A percentile compares a stretch with the other conserved stretches of the same genome.
Conservation (phyloP, 2,329 filamentous ascomycete species). For the Fusarium ramigenum region DNA sequence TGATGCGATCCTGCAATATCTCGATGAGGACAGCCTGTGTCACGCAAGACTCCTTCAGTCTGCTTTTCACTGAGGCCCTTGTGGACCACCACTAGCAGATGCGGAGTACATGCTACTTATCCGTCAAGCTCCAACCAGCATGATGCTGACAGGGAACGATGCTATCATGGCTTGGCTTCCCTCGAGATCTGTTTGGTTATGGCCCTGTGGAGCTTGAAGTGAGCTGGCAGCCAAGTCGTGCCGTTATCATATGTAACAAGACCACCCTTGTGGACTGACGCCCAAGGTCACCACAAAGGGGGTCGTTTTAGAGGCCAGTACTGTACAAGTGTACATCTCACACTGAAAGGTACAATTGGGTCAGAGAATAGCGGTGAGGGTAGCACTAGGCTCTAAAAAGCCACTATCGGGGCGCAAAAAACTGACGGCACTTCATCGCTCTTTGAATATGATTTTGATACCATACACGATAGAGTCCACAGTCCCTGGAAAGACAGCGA, state of each 20-base stretch:
- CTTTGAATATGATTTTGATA: slow-evolving; percentile 12
- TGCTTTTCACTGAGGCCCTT: slow-evolving; percentile 32
- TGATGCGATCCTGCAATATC: slow-evolving; percentile 43
- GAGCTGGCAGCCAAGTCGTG: slow-evolving; percentile 43
- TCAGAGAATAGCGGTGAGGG: slow-evolving; percentile 42
- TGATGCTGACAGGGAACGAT: slow-evolving; percentile 39
- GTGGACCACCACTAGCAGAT: slow-evolving; percentile 37
- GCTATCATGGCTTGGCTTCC: slow-evolving; percentile 36
- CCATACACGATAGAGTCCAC: background rate
- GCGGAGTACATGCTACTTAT: slow-evolving; percentile 41
- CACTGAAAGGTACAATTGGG: slow-evolving; percentile 35
- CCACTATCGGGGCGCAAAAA: slow-evolving; percentile 30
- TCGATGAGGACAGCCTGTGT: slow-evolving; percentile 35
- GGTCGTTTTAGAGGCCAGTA: slow-evolving; percentile 30
- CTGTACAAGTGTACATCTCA: slow-evolving; percentile 34
- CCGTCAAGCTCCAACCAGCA: slow-evolving; percentile 31
- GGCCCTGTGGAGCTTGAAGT: slow-evolving; percentile 35
- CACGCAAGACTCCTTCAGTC: slow-evolving; percentile 29
- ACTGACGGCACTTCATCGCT: slow-evolving; percentile 18
- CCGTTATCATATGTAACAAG: slow-evolving; percentile 35
- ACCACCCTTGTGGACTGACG: slow-evolving; percentile 30
- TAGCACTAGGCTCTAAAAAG: slow-evolving; percentile 42
- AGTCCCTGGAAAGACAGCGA: background rate
- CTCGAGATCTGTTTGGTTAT: slow-evolving; percentile 42
- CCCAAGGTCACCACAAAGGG: slow-evolving; percentile 33